Evolutionary conservation across 768 basidiomycete genomes (phyloP).

Genomic region (Termitomyces sp.): DNA sequence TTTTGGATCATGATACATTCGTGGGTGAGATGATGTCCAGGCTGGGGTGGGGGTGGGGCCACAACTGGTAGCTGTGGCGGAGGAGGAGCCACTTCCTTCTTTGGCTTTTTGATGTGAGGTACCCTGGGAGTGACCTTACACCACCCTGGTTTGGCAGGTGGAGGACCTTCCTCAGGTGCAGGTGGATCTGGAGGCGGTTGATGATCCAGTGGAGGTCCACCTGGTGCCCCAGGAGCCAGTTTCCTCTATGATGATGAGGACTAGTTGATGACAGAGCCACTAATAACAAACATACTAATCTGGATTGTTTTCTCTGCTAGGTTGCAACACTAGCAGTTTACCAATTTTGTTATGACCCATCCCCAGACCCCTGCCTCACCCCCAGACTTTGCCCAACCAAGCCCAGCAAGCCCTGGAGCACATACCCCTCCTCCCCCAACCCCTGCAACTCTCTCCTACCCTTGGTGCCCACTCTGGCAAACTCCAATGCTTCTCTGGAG

Average conservation of each 20-base stretch:
- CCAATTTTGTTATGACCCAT: too few species aligned
- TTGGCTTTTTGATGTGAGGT: slow-evolving; percentile 41
- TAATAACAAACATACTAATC: slow-evolving; percentile 49
- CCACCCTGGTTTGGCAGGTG: slow-evolving; percentile 53
- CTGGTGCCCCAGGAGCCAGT: slow-evolving; percentile 38
- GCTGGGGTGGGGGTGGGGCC: slow-evolving; percentile 12
- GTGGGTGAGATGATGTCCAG: slow-evolving; percentile 8
- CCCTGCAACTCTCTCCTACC: too few species aligned
- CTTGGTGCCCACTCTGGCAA: too few species aligned
- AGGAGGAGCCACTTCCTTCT: slow-evolving; percentile 30
- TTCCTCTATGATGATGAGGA: slow-evolving; percentile 24
- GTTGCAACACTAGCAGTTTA: slow-evolving; percentile 60
- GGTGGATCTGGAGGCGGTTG: slow-evolving; percentile 21
- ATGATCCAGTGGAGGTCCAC: slow-evolving; percentile 35
- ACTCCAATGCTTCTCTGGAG: too few species aligned
- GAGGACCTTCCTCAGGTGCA: slow-evolving; percentile 36
- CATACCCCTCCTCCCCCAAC: too few species aligned
- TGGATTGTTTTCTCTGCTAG: slow-evolving; percentile 82
- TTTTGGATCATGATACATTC: slow-evolving; percentile 30
- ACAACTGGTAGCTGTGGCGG: slow-evolving; percentile 19
- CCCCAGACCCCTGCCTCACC: too few species aligned
- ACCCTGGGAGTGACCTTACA: slow-evolving; percentile 42
- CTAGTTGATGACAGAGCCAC: neutral
- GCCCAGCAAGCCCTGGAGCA: too few species aligned
- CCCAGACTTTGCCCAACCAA: too few species aligned